Evolutionary conservation across 2,329 filamentous ascomycete genomes (phyloP).

Genomic region (Aspergillus fijiensis): DNA sequence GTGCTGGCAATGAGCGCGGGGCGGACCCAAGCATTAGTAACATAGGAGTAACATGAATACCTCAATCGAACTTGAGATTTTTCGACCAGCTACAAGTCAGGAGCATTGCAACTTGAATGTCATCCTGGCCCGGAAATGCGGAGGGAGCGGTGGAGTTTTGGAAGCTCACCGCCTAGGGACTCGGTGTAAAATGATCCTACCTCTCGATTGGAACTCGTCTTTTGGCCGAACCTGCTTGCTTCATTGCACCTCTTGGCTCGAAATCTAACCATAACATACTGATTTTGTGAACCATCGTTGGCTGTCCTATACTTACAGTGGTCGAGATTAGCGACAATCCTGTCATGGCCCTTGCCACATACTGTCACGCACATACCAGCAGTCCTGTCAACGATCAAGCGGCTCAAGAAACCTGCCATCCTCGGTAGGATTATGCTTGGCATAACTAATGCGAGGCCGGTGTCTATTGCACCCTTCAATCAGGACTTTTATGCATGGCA

Average conservation of each 20-base stretch:
- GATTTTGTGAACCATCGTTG: too few relatives aligned
- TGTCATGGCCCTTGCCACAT: too few relatives aligned
- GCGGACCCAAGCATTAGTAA: conserved; percentile 19
- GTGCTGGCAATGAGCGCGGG: conserved; percentile 20
- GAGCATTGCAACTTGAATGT: background rate
- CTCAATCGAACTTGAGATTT: background rate
- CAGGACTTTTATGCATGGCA: background rate
- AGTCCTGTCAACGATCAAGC: too few relatives aligned
- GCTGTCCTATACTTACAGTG: too few relatives aligned
- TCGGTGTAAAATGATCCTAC: too few relatives aligned
- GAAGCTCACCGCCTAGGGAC: background rate
- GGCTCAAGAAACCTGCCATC: too few relatives aligned
- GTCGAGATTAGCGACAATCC: too few relatives aligned
- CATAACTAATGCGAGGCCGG: conserved; percentile 31
- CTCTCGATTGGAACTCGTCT: too few relatives aligned
- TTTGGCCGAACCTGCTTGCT: too few relatives aligned
- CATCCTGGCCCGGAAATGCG: background rate
- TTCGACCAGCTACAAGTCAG: background rate
- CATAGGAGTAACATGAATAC: conserved; percentile 24
- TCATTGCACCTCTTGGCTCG: too few relatives aligned
- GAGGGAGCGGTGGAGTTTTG: background rate
- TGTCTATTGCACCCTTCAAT: background rate
- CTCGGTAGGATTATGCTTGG: conserved; percentile 14
- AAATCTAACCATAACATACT: too few relatives aligned
- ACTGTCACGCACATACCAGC: too few relatives aligned